These are phyloP conservation scores for Solanum virginianum DNA, from an alignment of 257 asterid species.

Conservation along the genomic window DNA sequence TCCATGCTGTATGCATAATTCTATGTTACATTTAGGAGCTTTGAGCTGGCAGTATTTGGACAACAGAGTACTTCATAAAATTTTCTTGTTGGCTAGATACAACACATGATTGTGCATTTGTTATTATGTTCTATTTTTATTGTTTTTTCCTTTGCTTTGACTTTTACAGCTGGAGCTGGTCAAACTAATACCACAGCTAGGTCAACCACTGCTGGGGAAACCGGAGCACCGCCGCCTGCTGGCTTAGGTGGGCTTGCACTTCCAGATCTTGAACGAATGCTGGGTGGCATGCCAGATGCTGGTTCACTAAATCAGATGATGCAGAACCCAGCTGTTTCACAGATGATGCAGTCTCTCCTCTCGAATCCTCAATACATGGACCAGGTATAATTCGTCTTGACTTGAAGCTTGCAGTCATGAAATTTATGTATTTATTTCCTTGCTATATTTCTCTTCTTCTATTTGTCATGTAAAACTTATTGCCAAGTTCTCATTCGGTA, in stretches of 20 bases:
- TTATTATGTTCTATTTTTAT: background rate
- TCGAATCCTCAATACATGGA: conserved; percentile 45
- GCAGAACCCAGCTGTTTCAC: conserved; percentile 45
- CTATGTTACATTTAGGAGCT: background rate
- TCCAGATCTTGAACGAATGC: conserved; percentile 27
- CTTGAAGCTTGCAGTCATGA: background rate
- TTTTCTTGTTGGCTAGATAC: background rate
- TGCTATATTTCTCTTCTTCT: background rate
- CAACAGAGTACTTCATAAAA: background rate
- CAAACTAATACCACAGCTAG: conserved; percentile 26
- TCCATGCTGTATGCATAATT: background rate
- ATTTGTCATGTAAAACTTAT: background rate
- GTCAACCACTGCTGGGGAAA: conserved; percentile 20
- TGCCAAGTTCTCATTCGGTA: background rate
- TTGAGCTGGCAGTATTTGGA: background rate
- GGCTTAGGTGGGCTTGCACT: conserved; percentile 32
- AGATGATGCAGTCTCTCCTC: conserved; percentile 36
- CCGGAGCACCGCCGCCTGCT: conserved; percentile 16
- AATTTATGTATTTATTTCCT: background rate
- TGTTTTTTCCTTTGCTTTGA: background rate
- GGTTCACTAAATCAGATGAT: conserved; percentile 30
- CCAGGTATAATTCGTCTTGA: conserved; percentile 24
- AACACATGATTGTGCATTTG: background rate
- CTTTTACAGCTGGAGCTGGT: conserved; percentile 30
- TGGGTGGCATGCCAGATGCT: conserved; percentile 36